Conservation (phyloP, 2,329 filamentous ascomycete genomes). For the Colletotrichum somersetense region DNA sequence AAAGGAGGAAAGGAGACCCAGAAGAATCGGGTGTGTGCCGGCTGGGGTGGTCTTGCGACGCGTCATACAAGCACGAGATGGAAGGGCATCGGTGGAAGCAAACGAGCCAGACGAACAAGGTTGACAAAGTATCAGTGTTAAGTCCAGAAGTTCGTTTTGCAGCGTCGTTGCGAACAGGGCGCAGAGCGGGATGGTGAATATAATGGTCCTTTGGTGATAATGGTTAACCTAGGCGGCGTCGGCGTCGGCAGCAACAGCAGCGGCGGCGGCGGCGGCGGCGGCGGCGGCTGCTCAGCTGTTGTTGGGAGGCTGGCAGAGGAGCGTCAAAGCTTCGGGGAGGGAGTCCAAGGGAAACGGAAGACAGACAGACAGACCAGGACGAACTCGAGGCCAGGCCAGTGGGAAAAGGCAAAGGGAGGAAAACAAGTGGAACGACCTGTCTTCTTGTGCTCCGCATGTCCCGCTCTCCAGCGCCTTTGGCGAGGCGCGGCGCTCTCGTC, state of each 20-base stretch:
- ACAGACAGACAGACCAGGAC: not conserved
- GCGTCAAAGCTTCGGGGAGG: not conserved
- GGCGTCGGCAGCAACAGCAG: not conserved
- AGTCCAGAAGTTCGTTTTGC: not conserved
- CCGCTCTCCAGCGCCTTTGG: slow-evolving; percentile 33
- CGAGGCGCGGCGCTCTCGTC: slow-evolving; percentile 28
- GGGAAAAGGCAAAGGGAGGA: slow-evolving; percentile 5
- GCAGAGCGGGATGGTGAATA: not conserved
- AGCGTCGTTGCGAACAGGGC: not conserved
- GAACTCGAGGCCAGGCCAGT: not conserved
- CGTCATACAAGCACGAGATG: slow-evolving; percentile 34
- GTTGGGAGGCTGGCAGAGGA: not conserved
- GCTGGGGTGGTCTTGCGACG: slow-evolving; percentile 32
- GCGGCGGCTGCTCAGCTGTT: not conserved
- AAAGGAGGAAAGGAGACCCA: slow-evolving; percentile 20
- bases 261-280: too few species aligned
- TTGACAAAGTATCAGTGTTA: not conserved
- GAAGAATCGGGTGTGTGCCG: slow-evolving; percentile 35
- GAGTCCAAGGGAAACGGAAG: not conserved
- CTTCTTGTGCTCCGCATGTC: slow-evolving; percentile 42
- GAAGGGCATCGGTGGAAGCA: slow-evolving; percentile 23
- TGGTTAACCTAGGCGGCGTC: slow-evolving; percentile 3
- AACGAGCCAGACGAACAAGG: not conserved
- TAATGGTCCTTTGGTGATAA: not conserved
- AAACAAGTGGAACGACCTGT: slow-evolving; percentile 37